These are phyloP conservation scores for Hypoxylon fuscum DNA, from an alignment of 495 filamentous ascomycete genomes.

Conservation along the genomic window DNA sequence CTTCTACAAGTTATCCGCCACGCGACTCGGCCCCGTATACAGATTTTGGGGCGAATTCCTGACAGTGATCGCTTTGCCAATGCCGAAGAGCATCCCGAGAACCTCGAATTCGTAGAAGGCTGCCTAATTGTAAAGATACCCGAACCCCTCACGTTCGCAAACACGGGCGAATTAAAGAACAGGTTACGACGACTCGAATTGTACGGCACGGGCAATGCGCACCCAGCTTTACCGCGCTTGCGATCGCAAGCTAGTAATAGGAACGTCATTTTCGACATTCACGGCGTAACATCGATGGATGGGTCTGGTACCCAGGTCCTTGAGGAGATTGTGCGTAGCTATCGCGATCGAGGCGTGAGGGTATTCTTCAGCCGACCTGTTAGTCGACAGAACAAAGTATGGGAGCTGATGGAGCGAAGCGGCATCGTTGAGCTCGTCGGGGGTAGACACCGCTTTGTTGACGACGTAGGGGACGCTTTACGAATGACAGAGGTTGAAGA, in stretches of 20 bases:
- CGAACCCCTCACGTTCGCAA: conserved; percentile 95
- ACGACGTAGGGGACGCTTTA: conserved; percentile 84
- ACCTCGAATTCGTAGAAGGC: conserved; percentile 87
- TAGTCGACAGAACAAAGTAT: conserved; percentile 67
- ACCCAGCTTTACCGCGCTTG: conserved; percentile 85
- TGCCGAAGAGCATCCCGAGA: conserved; percentile 78
- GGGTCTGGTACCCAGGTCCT: conserved; percentile 93
- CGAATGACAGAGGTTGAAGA: conserved; percentile 77
- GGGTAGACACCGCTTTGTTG: conserved; percentile 78
- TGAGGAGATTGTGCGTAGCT: conserved; percentile 83
- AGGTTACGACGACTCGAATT: conserved; percentile 83
- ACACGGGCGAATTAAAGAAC: conserved; percentile 91
- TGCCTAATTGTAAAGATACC: conserved; percentile 97
- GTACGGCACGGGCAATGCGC: conserved; percentile 83
- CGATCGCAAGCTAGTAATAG: conserved; percentile 76
- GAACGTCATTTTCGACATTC: conserved; percentile 96
- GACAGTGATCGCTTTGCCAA: conserved; percentile 88
- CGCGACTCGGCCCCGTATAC: conserved; percentile 89
- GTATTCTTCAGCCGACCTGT: conserved; percentile 91
- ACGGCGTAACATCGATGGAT: conserved; percentile 92
- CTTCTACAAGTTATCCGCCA: conserved; percentile 90
- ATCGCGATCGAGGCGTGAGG: conserved; percentile 73
- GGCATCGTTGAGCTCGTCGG: conserved; percentile 86
- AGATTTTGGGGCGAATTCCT: conserved; percentile 91
- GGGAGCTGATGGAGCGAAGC: conserved; percentile 74